Percentiles rank a stretch among this genome's conserved stretches.
These are phyloP conservation scores for Candida sonorensis DNA, from an alignment of 805 yeast species.

Conservation along the genomic window DNA sequence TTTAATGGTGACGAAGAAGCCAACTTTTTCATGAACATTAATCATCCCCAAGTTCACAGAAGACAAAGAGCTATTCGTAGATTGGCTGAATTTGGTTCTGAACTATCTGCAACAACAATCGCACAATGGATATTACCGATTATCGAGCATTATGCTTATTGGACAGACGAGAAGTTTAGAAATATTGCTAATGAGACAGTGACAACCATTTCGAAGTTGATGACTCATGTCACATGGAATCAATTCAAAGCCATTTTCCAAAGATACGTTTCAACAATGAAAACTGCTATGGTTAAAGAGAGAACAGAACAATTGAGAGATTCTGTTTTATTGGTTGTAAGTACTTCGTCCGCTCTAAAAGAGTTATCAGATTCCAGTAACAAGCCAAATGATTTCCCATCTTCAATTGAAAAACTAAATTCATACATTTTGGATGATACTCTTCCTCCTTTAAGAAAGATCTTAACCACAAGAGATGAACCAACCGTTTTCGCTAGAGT, in stretches of 20 bases:
- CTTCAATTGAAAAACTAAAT: slow-evolving; percentile 31
- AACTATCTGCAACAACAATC: slow-evolving; percentile 49
- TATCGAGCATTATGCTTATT: slow-evolving; percentile 69
- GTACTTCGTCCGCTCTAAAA: slow-evolving; percentile 41
- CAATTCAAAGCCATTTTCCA: slow-evolving; percentile 72
- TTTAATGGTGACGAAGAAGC: slow-evolving; percentile 74
- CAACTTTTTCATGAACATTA: slow-evolving; percentile 51
- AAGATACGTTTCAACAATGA: slow-evolving; percentile 45
- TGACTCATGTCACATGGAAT: slow-evolving; percentile 60
- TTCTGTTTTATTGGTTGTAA: slow-evolving; percentile 50
- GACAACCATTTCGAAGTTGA: slow-evolving; percentile 50
- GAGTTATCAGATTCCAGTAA: slow-evolving; percentile 5
- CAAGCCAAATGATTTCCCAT: slow-evolving; percentile 28
- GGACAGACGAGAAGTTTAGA: slow-evolving; percentile 50
- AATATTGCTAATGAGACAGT: slow-evolving; percentile 63
- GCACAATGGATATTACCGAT: slow-evolving; percentile 81
- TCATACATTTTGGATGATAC: slow-evolving; percentile 48
- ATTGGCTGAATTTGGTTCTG: slow-evolving; percentile 39
- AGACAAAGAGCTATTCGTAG: slow-evolving; percentile 78
- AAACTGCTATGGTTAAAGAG: slow-evolving; percentile 13
- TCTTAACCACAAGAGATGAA: slow-evolving; percentile 62
- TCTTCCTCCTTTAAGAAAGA: slow-evolving; percentile 53
- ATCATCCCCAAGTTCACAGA: slow-evolving; percentile 79
- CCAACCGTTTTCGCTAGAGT: slow-evolving; percentile 71
- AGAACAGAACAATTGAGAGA: slow-evolving; percentile 44